A percentile compares a stretch with the other conserved stretches of the same genome.
These are phyloP conservation scores for Cutaneotrichosporon arboriforme DNA, from an alignment of 1,284 basidiomycete genomes.

Conservation along the genomic window DNA sequence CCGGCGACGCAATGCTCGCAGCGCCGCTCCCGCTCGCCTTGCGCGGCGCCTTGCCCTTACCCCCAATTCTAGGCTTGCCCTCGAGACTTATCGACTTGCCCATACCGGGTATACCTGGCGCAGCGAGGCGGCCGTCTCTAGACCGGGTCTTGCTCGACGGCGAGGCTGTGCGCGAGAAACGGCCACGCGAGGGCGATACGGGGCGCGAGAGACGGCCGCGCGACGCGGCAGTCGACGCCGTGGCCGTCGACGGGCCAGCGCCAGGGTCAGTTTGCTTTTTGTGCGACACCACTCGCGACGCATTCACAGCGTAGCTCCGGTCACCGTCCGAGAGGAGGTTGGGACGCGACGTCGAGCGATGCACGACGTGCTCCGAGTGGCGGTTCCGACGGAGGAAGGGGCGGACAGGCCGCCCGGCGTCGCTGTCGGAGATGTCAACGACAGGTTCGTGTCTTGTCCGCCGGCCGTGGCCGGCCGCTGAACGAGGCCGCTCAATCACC, in stretches of 20 bases:
- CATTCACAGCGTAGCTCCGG: slow-evolving; percentile 79
- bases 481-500: slow-evolving; percentile 24
- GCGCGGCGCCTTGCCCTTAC: slow-evolving; percentile 39
- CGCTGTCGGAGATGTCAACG: slow-evolving; percentile 43
- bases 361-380: not conserved
- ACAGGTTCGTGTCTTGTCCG: slow-evolving; percentile 2
- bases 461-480: slow-evolving; percentile 8
- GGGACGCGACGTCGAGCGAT: slow-evolving; percentile 4
- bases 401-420: slow-evolving; percentile 15
- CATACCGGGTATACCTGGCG: slow-evolving; percentile 3
- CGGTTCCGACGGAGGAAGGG: slow-evolving; percentile 6
- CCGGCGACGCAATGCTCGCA: not conserved
- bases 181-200: not conserved
- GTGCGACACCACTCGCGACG: slow-evolving; percentile 37
- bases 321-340: slow-evolving; percentile 69
- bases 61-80: slow-evolving; percentile 31
- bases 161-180: slow-evolving; percentile 1
- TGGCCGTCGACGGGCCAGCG: too few species aligned
- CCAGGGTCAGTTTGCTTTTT: not conserved
- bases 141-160: slow-evolving; percentile 1
- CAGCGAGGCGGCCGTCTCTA: slow-evolving; percentile 6
- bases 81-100: slow-evolving; percentile 16
- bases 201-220: slow-evolving; percentile 3
- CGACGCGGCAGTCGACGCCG: not conserved
- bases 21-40: slow-evolving; percentile 4